Base-by-base conservation (phyloP, 192 early-diverging fungal species). In the Linnemannia elongata region DNA sequence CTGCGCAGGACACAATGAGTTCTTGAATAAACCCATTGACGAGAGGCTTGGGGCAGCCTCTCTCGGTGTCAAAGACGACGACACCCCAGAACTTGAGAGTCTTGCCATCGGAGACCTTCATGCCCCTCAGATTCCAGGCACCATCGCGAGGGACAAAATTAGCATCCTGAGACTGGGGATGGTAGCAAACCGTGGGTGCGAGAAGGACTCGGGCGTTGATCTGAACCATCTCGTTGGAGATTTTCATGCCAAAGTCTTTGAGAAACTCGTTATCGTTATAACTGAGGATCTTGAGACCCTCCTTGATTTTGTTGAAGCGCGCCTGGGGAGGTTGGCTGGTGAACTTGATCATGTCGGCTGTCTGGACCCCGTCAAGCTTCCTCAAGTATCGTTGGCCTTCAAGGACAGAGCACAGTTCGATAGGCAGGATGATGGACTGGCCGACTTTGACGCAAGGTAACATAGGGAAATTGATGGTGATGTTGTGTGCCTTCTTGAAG, bases 301-400 rank as follows among this genome's bases (percentile, higher is more conserved):
- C 91, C 17, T 91, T 93, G 82, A 99, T 99, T 80, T 94, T 96
- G 82, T 94, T 92, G 76, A 93, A 91, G 68, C 97, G 95, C 35
- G 96, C 91, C 72, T 91, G 89, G 2, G 98, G 98, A 30, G 89
- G 90, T 88, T 96, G 94, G 79, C 96, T 97, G 1, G 97, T 97
- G 85, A 97, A 97, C 42, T 94, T 96, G 85, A 99, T 97, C 97
- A 99, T 98, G 79, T 99, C 97, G 0, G 96, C 95, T 0, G 98
- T 98, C 91, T 97, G 95, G 36, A 84, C 83, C 72, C 97, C 96
- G 78, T 96, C 94, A 30, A 98, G 90, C 81, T 97, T 97, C 83
- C 94, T 92, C 86, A 92, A 86, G 89, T 96, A 94, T 39, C 96
- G 92, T 89, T 97, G 97, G 72, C 97, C 97, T 45, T 94, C 91